Conservation (phyloP, 257 asterid genomes). For the Solanum arcanum region DNA sequence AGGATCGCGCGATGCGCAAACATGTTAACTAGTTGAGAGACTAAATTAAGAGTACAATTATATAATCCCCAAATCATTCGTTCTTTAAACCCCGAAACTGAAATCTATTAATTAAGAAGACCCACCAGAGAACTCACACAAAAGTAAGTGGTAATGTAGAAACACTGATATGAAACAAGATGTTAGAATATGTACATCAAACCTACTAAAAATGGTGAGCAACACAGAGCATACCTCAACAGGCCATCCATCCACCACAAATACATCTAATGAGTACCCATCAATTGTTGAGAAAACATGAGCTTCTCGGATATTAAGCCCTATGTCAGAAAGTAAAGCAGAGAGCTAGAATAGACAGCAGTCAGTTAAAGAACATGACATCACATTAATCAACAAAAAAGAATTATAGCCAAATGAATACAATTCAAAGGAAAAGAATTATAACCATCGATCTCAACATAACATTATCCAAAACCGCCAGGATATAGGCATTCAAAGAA, state of each 20-base stretch:
- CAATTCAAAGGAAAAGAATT: not conserved
- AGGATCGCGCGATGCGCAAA: too few species aligned
- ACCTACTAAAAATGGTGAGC: slow-evolving; percentile 1
- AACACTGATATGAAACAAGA: not conserved
- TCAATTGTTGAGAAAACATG: slow-evolving; percentile 89
- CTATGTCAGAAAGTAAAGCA: slow-evolving; percentile 87
- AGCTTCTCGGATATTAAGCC: slow-evolving; percentile 97
- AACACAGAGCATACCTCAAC: slow-evolving; percentile 67
- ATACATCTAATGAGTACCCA: slow-evolving; percentile 85
- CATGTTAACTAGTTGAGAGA: not conserved
- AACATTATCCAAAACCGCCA: not conserved
- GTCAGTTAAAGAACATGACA: not conserved
- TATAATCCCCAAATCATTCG: not conserved
- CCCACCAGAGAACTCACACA: not conserved
- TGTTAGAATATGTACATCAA: not conserved
- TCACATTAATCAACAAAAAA: not conserved
- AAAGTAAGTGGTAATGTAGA: not conserved
- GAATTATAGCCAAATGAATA: not conserved
- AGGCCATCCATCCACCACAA: slow-evolving; percentile 97
- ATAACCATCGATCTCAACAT: not conserved
- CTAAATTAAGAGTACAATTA: not conserved
- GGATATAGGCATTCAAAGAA: not conserved
- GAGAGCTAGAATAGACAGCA: slow-evolving; percentile 57
- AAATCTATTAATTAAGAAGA: not conserved
- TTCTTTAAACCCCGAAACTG: not conserved